Evolutionary conservation across 208 protist species (phyloP).

Genomic region (Acanthamoeba castellanii): DNA sequence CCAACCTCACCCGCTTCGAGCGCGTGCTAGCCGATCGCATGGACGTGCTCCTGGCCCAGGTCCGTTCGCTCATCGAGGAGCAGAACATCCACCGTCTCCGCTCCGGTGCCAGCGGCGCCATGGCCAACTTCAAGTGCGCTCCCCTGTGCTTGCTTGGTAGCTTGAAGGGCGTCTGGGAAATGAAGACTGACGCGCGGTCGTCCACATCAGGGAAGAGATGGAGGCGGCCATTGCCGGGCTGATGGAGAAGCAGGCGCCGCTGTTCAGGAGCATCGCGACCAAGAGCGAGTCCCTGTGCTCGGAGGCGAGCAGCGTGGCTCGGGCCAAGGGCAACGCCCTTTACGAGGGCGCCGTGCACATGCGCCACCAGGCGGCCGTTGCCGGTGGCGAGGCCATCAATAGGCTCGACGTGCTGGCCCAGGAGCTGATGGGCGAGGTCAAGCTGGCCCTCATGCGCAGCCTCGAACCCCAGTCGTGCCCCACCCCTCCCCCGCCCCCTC

Average conservation of each 20-base stretch:
- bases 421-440: constrained; percentile 26
- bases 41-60: constrained; percentile 1
- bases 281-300: constrained; percentile 33
- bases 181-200: background rate
- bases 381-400: background rate
- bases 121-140: constrained; percentile 37
- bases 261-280: constrained; percentile 14
- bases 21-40: constrained; percentile 28
- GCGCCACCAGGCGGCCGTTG: background rate
- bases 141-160: background rate
- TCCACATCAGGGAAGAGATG: constrained; percentile 28
- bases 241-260: background rate
- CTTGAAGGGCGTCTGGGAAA: background rate
- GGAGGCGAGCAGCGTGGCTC: background rate
- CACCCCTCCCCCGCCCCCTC: background rate
- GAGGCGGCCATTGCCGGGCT: constrained; percentile 22
- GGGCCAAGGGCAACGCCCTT: constrained; percentile 16
- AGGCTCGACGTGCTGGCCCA: constrained; percentile 33
- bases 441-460: constrained; percentile 31
- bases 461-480: background rate
- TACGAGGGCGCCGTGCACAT: constrained; percentile 22
- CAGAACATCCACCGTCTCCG: constrained; percentile 30
- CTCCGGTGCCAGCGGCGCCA: background rate
- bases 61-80: constrained; percentile 4
- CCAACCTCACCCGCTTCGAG: constrained; percentile 27